These are phyloP conservation scores for Flaveria brownii DNA, from an alignment of 129 eudicot genomes.

Conservation along the genomic window DNA sequence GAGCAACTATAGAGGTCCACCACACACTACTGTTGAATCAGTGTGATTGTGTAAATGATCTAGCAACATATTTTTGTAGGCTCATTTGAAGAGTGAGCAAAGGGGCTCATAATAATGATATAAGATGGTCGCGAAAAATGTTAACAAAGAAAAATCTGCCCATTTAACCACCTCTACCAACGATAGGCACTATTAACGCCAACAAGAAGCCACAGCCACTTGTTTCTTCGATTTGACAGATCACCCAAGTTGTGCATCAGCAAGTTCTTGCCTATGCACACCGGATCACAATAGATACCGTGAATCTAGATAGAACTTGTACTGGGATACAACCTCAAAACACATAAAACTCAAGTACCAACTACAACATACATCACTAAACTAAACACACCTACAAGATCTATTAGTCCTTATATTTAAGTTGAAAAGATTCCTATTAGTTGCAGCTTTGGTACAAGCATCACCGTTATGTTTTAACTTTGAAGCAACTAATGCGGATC, in stretches of 20 bases:
- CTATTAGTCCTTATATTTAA: background rate
- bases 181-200: too few species aligned
- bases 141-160: too few species aligned
- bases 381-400: background rate
- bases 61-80: too few species aligned
- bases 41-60: background rate
- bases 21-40: background rate
- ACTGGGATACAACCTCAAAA: background rate
- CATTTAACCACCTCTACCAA: background rate
- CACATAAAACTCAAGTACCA: background rate
- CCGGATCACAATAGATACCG: background rate
- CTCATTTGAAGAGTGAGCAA: conserved; percentile 19
- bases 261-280: background rate
- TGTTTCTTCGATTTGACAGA: background rate
- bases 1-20: conserved; percentile 2
- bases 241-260: background rate
- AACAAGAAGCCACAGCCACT: background rate
- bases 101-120: conserved; percentile 6
- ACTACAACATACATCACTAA: conserved; percentile 10
- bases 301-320: background rate
- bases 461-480: background rate
- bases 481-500: too few species aligned
- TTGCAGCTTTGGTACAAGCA: background rate
- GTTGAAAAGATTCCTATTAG: background rate
- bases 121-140: background rate